Evolutionary conservation across 2,329 filamentous ascomycete species (phyloP), one percentile per base, ranked within the genome.

Genomic region (Venturia pyrina): DNA sequence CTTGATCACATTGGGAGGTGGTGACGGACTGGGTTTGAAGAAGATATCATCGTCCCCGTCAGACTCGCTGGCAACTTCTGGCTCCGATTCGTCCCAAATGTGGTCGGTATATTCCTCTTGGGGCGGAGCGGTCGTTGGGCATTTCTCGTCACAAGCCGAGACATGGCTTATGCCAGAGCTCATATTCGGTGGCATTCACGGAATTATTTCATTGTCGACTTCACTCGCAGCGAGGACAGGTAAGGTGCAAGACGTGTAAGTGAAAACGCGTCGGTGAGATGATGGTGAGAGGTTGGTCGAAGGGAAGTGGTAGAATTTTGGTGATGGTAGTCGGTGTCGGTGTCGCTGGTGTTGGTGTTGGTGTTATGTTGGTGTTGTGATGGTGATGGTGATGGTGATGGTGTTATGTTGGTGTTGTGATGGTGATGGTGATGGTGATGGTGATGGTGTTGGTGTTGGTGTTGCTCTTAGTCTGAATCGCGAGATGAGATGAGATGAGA

Each of bases 11-110:
- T 34, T 40, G 21, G 60, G 44, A 37, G 59, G n/a, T 57, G 34
- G 65, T 17, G 46, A 56, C 7, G 41, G 59, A 40, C 46, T 43
- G 8, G 65, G 60, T 44, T 43, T 56, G 46, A 66, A 66, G 37
- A 41, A 37, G 50, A 40, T 17, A 24, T 62, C 57, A 32, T 67
- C 65, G 15, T 41, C 65, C 32, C 62, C 59, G 43, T 64, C 62
- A 15, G 43, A 48, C 4, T 64, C 62, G 53, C 53, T 59, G 10
- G 8, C 32, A 15, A 37, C 15, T 21, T 59, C 53, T 34, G 53
- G 53, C 53, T 59, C 53, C 2, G 53, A 59, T 13, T 59, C 53
- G 53, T 59, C 53, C 24, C 34, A 32, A 32, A 40, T 11, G 11
- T 15, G 11, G 24, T 21, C 21, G n/a, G 6, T 32, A 56, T 10